A percentile compares a stretch with the other conserved stretches of the same genome.
Evolutionary conservation across 2,329 filamentous ascomycete species (phyloP).

Genomic region (Aspergillus sp.): DNA sequence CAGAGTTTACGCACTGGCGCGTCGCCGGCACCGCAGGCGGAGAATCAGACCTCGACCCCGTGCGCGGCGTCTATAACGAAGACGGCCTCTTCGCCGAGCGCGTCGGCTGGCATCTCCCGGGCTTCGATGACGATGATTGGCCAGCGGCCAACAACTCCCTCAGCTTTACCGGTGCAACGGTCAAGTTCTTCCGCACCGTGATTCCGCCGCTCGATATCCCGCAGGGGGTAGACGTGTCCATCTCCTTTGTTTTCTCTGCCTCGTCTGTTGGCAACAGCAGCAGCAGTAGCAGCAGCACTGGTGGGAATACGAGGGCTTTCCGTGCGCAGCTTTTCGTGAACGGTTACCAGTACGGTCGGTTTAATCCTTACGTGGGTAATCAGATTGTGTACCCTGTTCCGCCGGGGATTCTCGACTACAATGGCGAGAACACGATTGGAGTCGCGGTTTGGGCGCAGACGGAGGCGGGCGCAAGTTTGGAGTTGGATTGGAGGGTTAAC

Average conservation of each 20-base stretch:
- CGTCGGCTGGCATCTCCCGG: conserved; percentile 63
- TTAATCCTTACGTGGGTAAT: conserved; percentile 64
- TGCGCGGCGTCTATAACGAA: conserved; percentile 62
- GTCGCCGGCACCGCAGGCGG: conserved; percentile 62
- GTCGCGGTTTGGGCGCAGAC: conserved; percentile 65
- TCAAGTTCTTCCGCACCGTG: conserved; percentile 60
- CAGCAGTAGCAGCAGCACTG: background rate
- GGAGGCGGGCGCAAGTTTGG: conserved; percentile 55
- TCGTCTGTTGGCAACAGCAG: conserved; percentile 36
- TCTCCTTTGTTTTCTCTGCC: conserved; percentile 59
- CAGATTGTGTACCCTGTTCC: conserved; percentile 65
- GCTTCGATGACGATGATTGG: conserved; percentile 57
- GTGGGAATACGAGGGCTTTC: conserved; percentile 38
- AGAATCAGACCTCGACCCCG: conserved; percentile 57
- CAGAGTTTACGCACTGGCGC: conserved; percentile 59
- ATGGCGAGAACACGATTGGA: conserved; percentile 61
- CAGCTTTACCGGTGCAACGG: conserved; percentile 54
- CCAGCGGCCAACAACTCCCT: conserved; percentile 9
- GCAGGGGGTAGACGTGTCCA: conserved; percentile 57
- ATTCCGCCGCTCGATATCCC: conserved; percentile 58
- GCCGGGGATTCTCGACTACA: conserved; percentile 62
- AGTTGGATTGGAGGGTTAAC: conserved; percentile 57
- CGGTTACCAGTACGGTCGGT: conserved; percentile 67
- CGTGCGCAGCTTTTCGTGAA: conserved; percentile 66
- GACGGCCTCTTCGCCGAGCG: conserved; percentile 64